A percentile compares a stretch with the other conserved stretches of the same genome.
Conservation (phyloP, 2,329 filamentous ascomycete species). For the Zelopaecilomyces penicillatus region DNA sequence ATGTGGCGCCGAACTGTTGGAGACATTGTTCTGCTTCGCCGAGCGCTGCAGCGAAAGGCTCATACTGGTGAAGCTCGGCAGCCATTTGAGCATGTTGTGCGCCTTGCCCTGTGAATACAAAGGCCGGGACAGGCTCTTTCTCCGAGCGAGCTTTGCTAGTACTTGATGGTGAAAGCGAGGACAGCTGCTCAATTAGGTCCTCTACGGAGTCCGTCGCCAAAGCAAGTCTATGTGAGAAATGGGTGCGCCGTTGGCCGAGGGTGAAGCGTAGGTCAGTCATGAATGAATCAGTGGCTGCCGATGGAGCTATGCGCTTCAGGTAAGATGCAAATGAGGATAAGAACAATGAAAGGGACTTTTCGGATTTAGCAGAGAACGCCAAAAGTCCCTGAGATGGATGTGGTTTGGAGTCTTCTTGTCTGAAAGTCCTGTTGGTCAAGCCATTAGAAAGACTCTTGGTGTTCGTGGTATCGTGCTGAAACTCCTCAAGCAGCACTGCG, state of each 20-base stretch:
- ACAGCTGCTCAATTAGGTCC: slow-evolving; percentile 8
- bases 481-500: slow-evolving; percentile 11
- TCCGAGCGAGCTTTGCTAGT: not conserved
- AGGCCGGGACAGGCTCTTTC: slow-evolving; percentile 4
- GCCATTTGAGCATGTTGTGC: slow-evolving; percentile 21
- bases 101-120: slow-evolving; percentile 27
- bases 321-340: slow-evolving; percentile 15
- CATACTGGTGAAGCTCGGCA: slow-evolving; percentile 1
- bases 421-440: not conserved
- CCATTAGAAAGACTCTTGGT: not conserved
- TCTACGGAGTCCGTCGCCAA: slow-evolving; percentile 3
- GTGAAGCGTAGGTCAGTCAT: slow-evolving; percentile 18
- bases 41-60: slow-evolving; percentile 10
- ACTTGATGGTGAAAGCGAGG: not conserved
- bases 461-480: not conserved
- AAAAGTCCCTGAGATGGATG: no score
- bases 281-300: slow-evolving; percentile 3
- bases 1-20: slow-evolving; percentile 14
- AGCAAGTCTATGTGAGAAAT: slow-evolving; percentile 13
- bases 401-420: no score
- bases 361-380: slow-evolving; percentile 7
- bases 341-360: slow-evolving; percentile 12
- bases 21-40: slow-evolving; percentile 12
- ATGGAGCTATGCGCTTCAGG: slow-evolving; percentile 5
- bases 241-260: slow-evolving; percentile 20